Conservation (phyloP, 176 grass and related monocot species). For the Poa pratensis region DNA sequence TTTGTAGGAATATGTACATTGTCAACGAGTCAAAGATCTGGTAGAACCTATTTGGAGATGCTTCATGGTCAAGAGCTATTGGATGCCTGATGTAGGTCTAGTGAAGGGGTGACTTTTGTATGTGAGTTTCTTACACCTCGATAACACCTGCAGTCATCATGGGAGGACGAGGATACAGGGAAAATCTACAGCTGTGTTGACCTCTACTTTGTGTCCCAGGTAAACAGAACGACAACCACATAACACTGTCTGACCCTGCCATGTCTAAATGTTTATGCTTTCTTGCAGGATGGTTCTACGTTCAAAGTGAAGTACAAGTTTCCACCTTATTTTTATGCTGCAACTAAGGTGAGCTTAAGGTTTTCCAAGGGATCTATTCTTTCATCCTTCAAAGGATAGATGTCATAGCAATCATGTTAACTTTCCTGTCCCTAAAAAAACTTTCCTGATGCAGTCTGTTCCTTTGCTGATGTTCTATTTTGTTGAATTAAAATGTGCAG, state of each 20-base stretch:
- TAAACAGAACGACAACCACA: conserved; percentile 39
- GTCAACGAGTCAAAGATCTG: conserved; percentile 3
- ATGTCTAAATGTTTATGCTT: conserved; percentile 32
- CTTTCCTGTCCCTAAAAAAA: neutral
- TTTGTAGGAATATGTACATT: neutral
- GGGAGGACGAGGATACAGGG: conserved; percentile 88
- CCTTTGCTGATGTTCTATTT: conserved; percentile 25
- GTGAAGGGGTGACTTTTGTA: conserved; percentile 11
- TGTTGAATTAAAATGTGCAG: conserved; percentile 50
- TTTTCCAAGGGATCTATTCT: conserved; percentile 20
- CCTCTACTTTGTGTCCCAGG: conserved; percentile 92
- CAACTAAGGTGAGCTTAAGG: conserved; percentile 67
- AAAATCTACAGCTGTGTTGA: conserved; percentile 94
- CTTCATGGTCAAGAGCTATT: conserved; percentile 7
- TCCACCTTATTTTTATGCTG: conserved; percentile 86
- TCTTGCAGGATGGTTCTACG: conserved; percentile 83
- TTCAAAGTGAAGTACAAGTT: conserved; percentile 97
- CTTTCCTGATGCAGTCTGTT: conserved; percentile 1
- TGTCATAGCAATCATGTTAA: conserved; percentile 18
- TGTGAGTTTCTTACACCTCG: conserved; percentile 6
- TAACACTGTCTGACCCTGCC: conserved; percentile 11
- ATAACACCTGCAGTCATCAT: conserved; percentile 75
- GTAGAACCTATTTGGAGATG: conserved; percentile 19
- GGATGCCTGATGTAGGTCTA: neutral
- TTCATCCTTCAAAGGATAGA: conserved; percentile 12